A percentile compares a stretch with the other conserved stretches of the same genome.
phyloP scores from a whole-genome alignment of 106 monocot genomes.

The Agapanthus africanus region DNA sequence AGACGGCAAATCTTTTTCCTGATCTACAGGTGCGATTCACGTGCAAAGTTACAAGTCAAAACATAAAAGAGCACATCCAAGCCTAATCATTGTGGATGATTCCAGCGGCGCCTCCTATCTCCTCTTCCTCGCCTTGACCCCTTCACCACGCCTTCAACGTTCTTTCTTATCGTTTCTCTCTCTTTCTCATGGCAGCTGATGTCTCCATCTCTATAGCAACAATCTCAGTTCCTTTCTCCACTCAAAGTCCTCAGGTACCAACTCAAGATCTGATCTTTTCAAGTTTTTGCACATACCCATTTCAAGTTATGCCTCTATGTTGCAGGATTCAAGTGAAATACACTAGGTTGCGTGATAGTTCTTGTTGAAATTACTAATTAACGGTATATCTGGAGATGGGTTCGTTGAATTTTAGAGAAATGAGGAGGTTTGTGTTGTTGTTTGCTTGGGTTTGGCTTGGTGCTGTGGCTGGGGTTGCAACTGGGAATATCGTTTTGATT shows the following conservation, averaged over 20 bases:
- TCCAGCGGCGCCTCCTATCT: background rate
- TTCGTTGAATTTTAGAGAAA: background rate
- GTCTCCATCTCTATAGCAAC: conserved; percentile 6
- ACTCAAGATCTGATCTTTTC: background rate
- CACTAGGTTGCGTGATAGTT: background rate
- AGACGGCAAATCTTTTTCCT: no score
- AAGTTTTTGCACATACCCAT: conserved; percentile 1
- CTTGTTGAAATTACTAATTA: conserved; percentile 2
- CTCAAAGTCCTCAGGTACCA: background rate
- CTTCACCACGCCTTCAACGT: background rate
- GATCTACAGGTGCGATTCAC: no score
- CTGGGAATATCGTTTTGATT: conserved; percentile 59
- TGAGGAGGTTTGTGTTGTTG: conserved; percentile 7
- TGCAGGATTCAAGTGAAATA: background rate
- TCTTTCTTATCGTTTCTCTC: background rate
- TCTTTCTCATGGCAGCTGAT: conserved; percentile 14
- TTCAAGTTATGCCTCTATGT: background rate
- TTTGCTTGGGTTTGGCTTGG: conserved; percentile 15
- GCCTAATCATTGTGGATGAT: conserved; percentile 6
- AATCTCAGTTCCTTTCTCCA: background rate
- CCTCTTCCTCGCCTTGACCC: background rate
- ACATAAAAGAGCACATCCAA: no score
- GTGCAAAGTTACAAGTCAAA: no score
- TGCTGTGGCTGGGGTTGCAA: conserved; percentile 18
- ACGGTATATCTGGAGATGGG: background rate